Evolutionary conservation across 495 filamentous ascomycete species (phyloP), one percentile per base, ranked within the genome.

Genomic region (Cercophora newfieldiana): DNA sequence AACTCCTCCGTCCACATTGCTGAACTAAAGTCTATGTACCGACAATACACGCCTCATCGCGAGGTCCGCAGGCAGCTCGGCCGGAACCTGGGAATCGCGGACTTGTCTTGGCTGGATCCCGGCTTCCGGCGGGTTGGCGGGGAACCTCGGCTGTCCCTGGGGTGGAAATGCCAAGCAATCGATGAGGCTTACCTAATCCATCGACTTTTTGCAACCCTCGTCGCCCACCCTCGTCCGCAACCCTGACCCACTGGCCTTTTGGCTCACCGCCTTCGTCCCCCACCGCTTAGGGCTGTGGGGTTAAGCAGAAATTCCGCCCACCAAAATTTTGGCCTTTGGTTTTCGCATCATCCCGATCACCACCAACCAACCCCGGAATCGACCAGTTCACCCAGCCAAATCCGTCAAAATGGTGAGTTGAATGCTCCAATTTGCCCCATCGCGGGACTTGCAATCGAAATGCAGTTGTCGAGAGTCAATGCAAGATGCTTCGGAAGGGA

Each of bases 401-500:
- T 76, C 82, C 77, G 74, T 81, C 82, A 87, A 84, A 74, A 87
- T 87, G 85, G 85, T 87, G 75, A 85, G 85, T 87, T 79, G 58
- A 73, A 29, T 64, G 18, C 37, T 19, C 16, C 24, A 14, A 22
- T 51, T 22, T 2, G 8, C n/a, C 50, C n/a, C 50, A 53, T 53
- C 6, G 21, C 18, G 63, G 53, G 29, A 29, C 59, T 47, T 49
- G 22, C 53, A 19, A 63, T 55, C 50, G 51, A 58, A 51, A 50
- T 64, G 66, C 33, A 54, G 30, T 28, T 25, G 25, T 71, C 50
- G 71, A 82, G 90, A 91, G 91, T 96, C 91, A 79, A 82, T 87
- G 93, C 93, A 97, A 95, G 90, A 92, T 92, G 91, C 92, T 97
- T 95, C 93, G 92, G 91, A 90, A 71, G 76, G 69, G 73, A 73